phyloP scores from a whole-genome alignment of 345 rosid species.

The Eucalyptus sp. region DNA sequence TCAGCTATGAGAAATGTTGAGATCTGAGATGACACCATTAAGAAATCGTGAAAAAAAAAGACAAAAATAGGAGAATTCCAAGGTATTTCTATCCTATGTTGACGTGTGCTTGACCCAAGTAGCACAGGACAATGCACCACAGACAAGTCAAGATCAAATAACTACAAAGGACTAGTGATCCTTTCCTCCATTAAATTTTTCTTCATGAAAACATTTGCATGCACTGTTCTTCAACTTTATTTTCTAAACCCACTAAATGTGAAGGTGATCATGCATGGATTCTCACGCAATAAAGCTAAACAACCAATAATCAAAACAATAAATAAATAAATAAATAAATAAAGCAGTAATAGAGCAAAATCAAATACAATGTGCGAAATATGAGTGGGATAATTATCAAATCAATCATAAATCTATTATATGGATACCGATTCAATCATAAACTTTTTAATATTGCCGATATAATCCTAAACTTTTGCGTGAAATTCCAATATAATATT shows the following conservation, averaged over 20 bases:
- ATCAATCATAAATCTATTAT: neutral
- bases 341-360: neutral
- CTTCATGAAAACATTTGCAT: neutral
- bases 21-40: neutral
- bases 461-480: fast-evolving
- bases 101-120: neutral
- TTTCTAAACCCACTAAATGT: neutral
- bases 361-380: neutral
- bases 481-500: neutral
- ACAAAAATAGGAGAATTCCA: neutral
- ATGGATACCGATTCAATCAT: fast-evolving
- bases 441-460: fast-evolving
- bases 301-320: neutral
- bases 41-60: neutral
- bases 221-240: neutral
- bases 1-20: neutral
- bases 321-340: neutral
- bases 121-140: neutral
- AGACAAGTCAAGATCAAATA: neutral
- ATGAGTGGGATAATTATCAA: neutral
- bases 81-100: neutral
- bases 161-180: neutral
- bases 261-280: neutral
- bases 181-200: neutral
- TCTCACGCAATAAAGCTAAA: neutral